Conservation (phyloP, 1,139 yeast genomes). For the Pneumocystis wakefieldiae region DNA sequence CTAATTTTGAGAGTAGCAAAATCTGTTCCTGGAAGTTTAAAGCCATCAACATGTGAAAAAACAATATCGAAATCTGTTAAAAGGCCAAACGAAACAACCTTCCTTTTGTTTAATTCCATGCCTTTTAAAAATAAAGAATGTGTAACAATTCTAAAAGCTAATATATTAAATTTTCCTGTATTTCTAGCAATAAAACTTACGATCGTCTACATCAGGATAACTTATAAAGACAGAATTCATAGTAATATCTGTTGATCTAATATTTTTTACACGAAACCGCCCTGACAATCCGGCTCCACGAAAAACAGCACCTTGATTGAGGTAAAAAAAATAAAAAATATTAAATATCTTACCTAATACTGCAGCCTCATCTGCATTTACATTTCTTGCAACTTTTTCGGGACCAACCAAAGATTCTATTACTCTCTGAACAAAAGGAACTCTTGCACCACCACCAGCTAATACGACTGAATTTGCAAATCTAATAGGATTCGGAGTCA, state of each 20-base stretch:
- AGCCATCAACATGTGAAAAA: neutral
- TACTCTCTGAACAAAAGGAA: slow-evolving; percentile 62
- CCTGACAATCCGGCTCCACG: slow-evolving; percentile 56
- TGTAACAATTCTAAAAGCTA: neutral
- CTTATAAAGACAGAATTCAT: slow-evolving; percentile 24
- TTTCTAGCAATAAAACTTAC: neutral
- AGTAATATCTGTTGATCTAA: slow-evolving; percentile 44
- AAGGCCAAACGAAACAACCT: neutral
- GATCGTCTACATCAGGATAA: neutral
- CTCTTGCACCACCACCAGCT: slow-evolving; percentile 85
- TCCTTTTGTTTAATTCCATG: slow-evolving; percentile 1
- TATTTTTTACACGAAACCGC: slow-evolving; percentile 43
- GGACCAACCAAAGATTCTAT: slow-evolving; percentile 34
- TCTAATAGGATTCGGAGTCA: slow-evolving; percentile 12
- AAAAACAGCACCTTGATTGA: slow-evolving; percentile 42
- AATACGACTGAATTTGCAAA: slow-evolving; percentile 56
- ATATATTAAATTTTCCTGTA: neutral
- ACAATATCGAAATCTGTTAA: neutral
- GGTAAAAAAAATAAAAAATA: neutral
- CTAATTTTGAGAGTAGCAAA: slow-evolving; percentile 1
- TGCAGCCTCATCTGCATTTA: slow-evolving; percentile 91
- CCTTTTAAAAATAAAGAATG: slow-evolving; percentile 30
- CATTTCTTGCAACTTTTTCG: slow-evolving; percentile 55
- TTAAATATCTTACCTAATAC: slow-evolving; percentile 37
- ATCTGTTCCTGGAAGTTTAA: neutral